Evolutionary conservation across 2,329 filamentous ascomycete species (phyloP).

Genomic region (Aciculosporium take): DNA sequence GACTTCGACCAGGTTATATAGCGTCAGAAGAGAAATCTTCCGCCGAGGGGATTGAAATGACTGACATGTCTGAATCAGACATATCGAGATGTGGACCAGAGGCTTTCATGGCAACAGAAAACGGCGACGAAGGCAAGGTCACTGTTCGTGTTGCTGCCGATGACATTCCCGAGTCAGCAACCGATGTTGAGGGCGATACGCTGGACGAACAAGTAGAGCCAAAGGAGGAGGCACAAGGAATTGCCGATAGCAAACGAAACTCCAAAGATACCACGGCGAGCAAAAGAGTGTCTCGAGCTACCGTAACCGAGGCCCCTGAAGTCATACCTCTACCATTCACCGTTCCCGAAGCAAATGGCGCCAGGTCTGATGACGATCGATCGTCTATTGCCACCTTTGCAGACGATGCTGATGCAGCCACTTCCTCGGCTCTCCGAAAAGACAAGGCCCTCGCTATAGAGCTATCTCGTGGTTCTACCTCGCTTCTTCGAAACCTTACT

Average conservation of each 20-base stretch:
- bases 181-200: conserved; percentile 11
- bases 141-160: conserved; percentile 40
- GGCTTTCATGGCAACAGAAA: conserved; percentile 27
- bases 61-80: conserved; percentile 27
- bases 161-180: conserved; percentile 21
- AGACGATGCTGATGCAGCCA: conserved; percentile 36
- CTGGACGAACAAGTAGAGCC: conserved; percentile 18
- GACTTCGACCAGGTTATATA: conserved; percentile 18
- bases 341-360: conserved; percentile 34
- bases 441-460: conserved; percentile 29
- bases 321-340: conserved; percentile 54
- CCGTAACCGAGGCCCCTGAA: conserved; percentile 25
- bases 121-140: conserved; percentile 30
- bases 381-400: conserved; percentile 61
- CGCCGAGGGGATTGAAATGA: conserved; percentile 40
- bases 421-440: conserved; percentile 13
- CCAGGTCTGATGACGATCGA: conserved; percentile 29
- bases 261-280: conserved; percentile 11
- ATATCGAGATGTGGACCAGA: conserved; percentile 16
- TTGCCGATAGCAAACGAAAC: conserved; percentile 9
- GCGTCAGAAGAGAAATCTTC: conserved; percentile 23
- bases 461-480: conserved; percentile 33
- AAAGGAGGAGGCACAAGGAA: conserved; percentile 8
- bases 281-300: conserved; percentile 8
- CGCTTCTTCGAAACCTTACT: conserved; percentile 31